phyloP scores from a whole-genome alignment of 2,329 filamentous ascomycete genomes.

The Hymenoscyphus scutula region DNA sequence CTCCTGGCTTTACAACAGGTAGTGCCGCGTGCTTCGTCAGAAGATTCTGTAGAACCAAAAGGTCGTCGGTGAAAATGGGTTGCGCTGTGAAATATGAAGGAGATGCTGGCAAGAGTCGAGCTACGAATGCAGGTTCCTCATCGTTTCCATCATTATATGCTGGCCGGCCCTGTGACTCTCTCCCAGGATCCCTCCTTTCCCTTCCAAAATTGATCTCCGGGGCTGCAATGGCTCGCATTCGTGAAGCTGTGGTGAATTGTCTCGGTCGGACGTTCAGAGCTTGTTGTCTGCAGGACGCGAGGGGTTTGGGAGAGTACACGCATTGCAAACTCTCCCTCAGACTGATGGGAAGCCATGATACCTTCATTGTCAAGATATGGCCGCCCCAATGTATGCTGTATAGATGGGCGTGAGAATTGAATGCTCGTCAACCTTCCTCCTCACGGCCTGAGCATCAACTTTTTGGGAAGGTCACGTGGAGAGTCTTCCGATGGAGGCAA shows the following conservation, averaged over 20 bases:
- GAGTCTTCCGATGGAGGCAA: too few relatives aligned
- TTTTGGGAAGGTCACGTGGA: constrained; percentile 9
- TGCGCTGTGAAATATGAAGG: constrained; percentile 93
- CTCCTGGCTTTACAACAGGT: constrained; percentile 62
- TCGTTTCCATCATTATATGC: constrained; percentile 22
- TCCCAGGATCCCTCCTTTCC: not conserved
- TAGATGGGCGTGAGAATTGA: constrained; percentile 4
- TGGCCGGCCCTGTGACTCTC: not conserved
- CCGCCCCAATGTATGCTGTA: constrained; percentile 10
- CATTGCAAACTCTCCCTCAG: constrained; percentile 31
- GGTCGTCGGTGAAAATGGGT: constrained; percentile 81
- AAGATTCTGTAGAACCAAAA: constrained; percentile 70
- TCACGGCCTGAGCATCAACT: not conserved
- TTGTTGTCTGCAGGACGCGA: constrained; percentile 18
- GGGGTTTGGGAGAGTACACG: constrained; percentile 20
- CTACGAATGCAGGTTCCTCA: constrained; percentile 42
- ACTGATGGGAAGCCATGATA: constrained; percentile 31
- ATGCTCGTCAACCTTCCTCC: constrained; percentile 4
- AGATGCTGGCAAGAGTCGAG: constrained; percentile 78
- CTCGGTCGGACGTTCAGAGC: constrained; percentile 22
- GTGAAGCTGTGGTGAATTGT: constrained; percentile 31
- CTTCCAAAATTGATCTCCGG: constrained; percentile 44
- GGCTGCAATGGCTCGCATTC: constrained; percentile 40
- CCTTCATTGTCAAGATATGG: constrained; percentile 33
- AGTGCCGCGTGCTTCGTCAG: constrained; percentile 70